A percentile compares a stretch with the other conserved stretches of the same genome.
phyloP scores from a whole-genome alignment of 164 flowering plant genomes.

The Santalum album region DNA sequence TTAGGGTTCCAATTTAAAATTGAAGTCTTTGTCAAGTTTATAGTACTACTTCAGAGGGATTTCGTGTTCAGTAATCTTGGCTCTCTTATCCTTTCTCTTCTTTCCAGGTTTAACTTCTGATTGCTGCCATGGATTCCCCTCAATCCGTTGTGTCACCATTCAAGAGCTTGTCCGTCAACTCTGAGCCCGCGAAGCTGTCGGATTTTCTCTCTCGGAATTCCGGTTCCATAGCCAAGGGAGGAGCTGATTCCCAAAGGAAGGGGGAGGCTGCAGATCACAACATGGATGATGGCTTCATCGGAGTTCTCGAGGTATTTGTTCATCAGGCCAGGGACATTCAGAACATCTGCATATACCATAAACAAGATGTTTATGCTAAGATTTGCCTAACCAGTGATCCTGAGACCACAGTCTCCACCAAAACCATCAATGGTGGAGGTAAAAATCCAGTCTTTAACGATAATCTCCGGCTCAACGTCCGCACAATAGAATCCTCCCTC shows the following conservation, averaged over 20 bases:
- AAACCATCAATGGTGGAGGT: slow-evolving; percentile 87
- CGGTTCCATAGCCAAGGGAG: slow-evolving; percentile 18
- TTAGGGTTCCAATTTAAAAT: slow-evolving; percentile 1
- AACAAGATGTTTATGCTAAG: slow-evolving; percentile 99
- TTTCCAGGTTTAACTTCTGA: slow-evolving; percentile 5
- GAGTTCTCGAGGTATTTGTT: slow-evolving; percentile 64
- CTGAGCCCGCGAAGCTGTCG: slow-evolving; percentile 31
- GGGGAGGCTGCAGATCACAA: slow-evolving; percentile 12
- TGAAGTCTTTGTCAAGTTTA: too few species aligned
- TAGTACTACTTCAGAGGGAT: neutral
- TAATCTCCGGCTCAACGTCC: slow-evolving; percentile 44
- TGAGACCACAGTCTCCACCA: slow-evolving; percentile 54
- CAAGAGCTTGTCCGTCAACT: slow-evolving; percentile 25
- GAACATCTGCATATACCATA: slow-evolving; percentile 95
- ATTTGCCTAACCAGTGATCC: slow-evolving; percentile 74
- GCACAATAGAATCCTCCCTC: slow-evolving; percentile 50
- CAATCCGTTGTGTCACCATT: slow-evolving; percentile 57
- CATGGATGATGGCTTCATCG: slow-evolving; percentile 28
- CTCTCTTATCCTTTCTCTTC: neutral
- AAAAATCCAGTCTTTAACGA: slow-evolving; percentile 82
- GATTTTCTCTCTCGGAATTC: slow-evolving; percentile 15
- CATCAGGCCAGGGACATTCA: slow-evolving; percentile 93
- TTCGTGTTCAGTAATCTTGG: neutral
- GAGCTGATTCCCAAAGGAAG: slow-evolving; percentile 18
- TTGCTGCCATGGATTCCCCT: slow-evolving; percentile 57